Evolutionary conservation across 345 rosid species (phyloP), one percentile per base, ranked within the genome.

Genomic region (Acer campestre): DNA sequence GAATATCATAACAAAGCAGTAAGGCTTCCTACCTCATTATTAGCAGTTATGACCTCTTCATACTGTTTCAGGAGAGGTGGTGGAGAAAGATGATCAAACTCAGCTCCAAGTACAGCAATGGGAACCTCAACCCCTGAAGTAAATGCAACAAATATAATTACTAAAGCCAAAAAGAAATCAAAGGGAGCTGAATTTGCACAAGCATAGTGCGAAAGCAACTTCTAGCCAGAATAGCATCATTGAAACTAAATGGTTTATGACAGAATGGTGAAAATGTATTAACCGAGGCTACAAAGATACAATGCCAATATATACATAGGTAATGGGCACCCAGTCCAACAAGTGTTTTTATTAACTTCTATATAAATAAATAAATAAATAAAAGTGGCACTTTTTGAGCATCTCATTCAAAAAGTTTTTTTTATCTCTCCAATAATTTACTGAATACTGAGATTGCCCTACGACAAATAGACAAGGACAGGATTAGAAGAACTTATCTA

Each of bases 91-190:
- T 53, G 76, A 80, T 90, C 97, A 11, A 78, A 14, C 68, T 87
- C 91, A 65, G 93, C 95, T 79, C 92, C 95, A 29, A 91, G 58
- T 10, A 91, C 56, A 22, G 88, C 74, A 67, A 88, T 75, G 46
- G 95, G 93, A 46, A 77, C 76, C 78, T 82, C 84, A 55, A 86
- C 87, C 70, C 61, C 94, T 91, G 84, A 23, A 78, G 79, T 44
- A 8, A 65, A 72, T 67, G 25, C 23, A 53, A 53, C 48, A 9
- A 29, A 53, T 3, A 64, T 16, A 20, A 61, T 25, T 68, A 48
- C 23, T 25, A 2, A 71, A 38, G 29, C 68, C 40, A 0, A 73
- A 22, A 27, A 59, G 17, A 42, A 42, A 42, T 42, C 38, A 4
- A 35, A 42, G 46, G 46, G 66, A 25, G 66, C 66, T 27, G 31